Percentiles rank a stretch among this genome's conserved stretches.
Conservation (phyloP, 1,139 yeast genomes). For the Geotrichum restrictum region DNA sequence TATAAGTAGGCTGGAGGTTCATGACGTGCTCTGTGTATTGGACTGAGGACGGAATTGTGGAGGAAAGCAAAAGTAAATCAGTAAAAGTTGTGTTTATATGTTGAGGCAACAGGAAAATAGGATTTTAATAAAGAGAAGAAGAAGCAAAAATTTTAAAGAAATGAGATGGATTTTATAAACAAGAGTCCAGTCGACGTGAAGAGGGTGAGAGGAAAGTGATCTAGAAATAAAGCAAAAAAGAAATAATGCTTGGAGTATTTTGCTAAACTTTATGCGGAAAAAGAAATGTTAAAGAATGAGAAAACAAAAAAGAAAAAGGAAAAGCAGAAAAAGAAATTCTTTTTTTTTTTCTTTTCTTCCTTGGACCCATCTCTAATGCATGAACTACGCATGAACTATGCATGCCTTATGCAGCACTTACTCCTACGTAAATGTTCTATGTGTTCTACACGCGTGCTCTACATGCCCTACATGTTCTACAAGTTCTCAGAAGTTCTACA, state of each 20-base stretch:
- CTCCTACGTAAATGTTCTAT: too few relatives aligned
- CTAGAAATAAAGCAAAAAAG: not conserved
- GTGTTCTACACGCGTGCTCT: too few relatives aligned
- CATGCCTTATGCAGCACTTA: too few relatives aligned
- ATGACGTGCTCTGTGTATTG: constrained; percentile 17
- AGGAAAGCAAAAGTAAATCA: not conserved
- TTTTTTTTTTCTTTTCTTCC: not conserved
- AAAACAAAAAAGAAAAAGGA: not conserved
- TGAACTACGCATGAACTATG: too few relatives aligned
- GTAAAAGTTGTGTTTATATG: not conserved
- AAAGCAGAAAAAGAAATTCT: not conserved
- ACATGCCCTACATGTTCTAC: too few relatives aligned
- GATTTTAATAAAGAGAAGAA: not conserved
- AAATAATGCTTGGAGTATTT: not conserved
- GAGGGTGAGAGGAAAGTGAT: not conserved
- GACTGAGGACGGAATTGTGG: not conserved
- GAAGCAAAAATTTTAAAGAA: not conserved
- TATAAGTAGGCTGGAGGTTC: constrained; percentile 55
- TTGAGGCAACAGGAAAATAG: not conserved
- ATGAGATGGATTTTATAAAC: not conserved
- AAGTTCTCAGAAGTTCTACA: too few relatives aligned
- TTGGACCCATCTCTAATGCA: not conserved
- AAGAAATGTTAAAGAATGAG: not conserved
- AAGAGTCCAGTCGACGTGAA: not conserved
- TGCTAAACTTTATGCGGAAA: not conserved